phyloP scores from a whole-genome alignment of 306 rosid genomes.

The Castanopsis chinensis region DNA sequence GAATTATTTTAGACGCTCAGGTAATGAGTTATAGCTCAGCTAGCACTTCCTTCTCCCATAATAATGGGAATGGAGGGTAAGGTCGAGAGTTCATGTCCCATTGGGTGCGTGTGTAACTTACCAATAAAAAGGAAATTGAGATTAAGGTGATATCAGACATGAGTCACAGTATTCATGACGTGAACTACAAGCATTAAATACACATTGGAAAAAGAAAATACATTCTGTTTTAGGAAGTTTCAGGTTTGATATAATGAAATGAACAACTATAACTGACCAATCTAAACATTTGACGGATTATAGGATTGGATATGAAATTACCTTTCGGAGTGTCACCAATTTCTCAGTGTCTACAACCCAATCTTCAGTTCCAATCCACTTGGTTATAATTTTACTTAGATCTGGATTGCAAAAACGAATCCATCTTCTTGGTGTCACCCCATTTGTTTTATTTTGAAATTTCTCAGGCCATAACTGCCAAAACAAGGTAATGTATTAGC shows the following conservation, averaged over 20 bases:
- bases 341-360: slow-evolving; percentile 90
- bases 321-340: slow-evolving; percentile 74
- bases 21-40: no score
- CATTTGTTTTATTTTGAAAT: slow-evolving; percentile 98
- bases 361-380: slow-evolving; percentile 83
- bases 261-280: no score
- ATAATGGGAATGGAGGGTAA: no score
- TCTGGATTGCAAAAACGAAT: slow-evolving; percentile 88
- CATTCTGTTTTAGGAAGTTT: not conserved
- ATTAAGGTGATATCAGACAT: not conserved
- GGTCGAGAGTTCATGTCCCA: no score
- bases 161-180: not conserved
- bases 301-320: not conserved
- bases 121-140: no score
- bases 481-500: not conserved
- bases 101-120: no score
- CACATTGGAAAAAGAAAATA: not conserved
- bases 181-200: not conserved
- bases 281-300: not conserved
- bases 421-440: slow-evolving; percentile 99
- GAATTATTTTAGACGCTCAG: no score
- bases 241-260: no score
- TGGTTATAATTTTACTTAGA: slow-evolving; percentile 68
- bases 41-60: no score
- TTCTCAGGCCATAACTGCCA: slow-evolving; percentile 94